Conservation (phyloP, 2,329 filamentous ascomycete genomes). For the Remersonia thermophila region DNA sequence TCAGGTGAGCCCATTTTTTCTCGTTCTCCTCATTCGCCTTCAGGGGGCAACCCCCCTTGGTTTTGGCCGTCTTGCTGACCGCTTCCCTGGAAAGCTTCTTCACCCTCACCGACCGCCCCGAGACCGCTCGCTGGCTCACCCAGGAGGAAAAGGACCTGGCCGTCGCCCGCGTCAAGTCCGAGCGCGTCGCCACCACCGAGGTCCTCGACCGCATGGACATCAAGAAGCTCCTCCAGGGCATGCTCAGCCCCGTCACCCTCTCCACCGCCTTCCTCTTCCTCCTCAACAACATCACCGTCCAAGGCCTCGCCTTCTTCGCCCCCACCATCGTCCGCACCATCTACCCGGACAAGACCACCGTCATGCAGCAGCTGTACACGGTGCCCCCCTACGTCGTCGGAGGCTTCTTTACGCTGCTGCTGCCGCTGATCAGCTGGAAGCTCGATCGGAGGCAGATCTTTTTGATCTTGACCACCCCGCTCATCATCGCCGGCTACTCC, state of each 20-base stretch:
- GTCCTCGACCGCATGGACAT: constrained; percentile 39
- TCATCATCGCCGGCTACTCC: constrained; percentile 55
- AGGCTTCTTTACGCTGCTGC: constrained; percentile 46
- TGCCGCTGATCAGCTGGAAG: constrained; percentile 48
- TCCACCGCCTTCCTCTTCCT: constrained; percentile 46
- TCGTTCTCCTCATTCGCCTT: too few relatives aligned
- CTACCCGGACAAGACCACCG: constrained; percentile 43
- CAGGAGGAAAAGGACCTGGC: constrained; percentile 51
- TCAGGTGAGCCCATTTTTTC: too few relatives aligned
- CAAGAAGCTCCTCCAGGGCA: constrained; percentile 46
- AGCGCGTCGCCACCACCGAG: constrained; percentile 44
- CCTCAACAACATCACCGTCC: constrained; percentile 58
- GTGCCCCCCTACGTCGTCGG: constrained; percentile 59
- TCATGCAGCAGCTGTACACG: constrained; percentile 55
- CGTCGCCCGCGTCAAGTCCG: constrained; percentile 46
- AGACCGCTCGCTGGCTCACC: constrained; percentile 51
- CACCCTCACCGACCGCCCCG: constrained; percentile 54
- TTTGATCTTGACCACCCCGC: constrained; percentile 43
- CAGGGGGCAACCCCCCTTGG: too few relatives aligned
- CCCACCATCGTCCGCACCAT: constrained; percentile 60
- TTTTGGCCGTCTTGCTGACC: too few relatives aligned
- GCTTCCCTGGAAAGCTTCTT: too few relatives aligned
- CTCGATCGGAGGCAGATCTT: constrained; percentile 46
- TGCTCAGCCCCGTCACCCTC: constrained; percentile 46
- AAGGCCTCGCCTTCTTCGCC: constrained; percentile 58